Base-by-base conservation (phyloP, 345 rosid species). In the Noccaea bulbosa region DNA sequence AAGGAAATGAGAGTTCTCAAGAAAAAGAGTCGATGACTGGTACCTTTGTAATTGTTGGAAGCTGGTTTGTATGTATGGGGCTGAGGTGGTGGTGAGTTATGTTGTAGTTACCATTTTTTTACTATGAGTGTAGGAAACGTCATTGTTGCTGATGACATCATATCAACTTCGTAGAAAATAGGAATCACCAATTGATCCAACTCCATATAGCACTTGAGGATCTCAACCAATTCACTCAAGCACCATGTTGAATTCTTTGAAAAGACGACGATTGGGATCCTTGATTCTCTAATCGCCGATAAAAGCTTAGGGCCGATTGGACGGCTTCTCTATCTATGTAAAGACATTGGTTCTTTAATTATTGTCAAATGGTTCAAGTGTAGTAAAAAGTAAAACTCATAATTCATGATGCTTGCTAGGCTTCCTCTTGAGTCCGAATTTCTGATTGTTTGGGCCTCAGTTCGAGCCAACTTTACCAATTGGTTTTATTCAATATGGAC, bases 71-170 rank as follows among this genome's bases (percentile, higher is more conserved):
- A 32, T 84, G 48, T 87, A 90, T 59, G 97, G 82, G 3, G 73
- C 68, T 40, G 74, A 78, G 54, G 74, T 90, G 69, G 63, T 88
- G 15, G 65, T 83, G 88, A 82, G 93, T 53, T 87, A 81, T 33
- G 86, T 83, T 1, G 88, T 79, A 1, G 74, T 79, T 5, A 81
- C 96, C 0, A 84, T 86, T 33, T 88, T 88, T 84, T 77, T 90
- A 86, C 78, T 58, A 83, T 40, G 91, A 83, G 48, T 86, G 87
- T 65, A 80, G 78, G 73, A 82, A 80, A 72, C 70, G 77, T 16
- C 51, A 4, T 57, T 43, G 72, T 47, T 45, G 69, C 40, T 51
- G 22, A 22, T 45, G 66, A 50, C 55, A 5, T 50, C 15, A 34
- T 34, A 11, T 50, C 35, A 24, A 50, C 8, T 8, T 1, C 1